Conservation (phyloP, 805 yeast species). For the Yarrowia divulgata region DNA sequence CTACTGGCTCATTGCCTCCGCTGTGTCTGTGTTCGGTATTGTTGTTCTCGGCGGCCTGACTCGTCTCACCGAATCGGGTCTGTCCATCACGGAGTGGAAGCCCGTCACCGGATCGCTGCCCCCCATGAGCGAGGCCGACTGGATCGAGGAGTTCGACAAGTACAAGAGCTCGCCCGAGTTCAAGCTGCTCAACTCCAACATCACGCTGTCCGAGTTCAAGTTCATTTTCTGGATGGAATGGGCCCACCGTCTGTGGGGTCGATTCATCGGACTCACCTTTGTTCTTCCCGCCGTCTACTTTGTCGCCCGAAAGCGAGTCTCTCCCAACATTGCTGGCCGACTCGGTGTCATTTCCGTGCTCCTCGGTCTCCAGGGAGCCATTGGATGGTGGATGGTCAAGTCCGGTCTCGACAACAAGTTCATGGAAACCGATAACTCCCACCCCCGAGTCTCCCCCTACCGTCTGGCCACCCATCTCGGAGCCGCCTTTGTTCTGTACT, state of each 20-base stretch:
- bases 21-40: slow-evolving; percentile 90
- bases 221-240: slow-evolving; percentile 97
- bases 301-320: slow-evolving; percentile 68
- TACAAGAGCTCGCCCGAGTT: slow-evolving; percentile 91
- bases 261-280: slow-evolving; percentile 85
- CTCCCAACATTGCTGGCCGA: slow-evolving; percentile 69
- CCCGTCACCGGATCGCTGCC: slow-evolving; percentile 97
- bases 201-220: slow-evolving; percentile 89
- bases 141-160: slow-evolving; percentile 84
- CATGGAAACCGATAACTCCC: slow-evolving; percentile 78
- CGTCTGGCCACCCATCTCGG: slow-evolving; percentile 93
- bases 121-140: slow-evolving; percentile 77
- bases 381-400: slow-evolving; percentile 99
- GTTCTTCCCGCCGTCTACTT: slow-evolving; percentile 87
- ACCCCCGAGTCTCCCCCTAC: slow-evolving; percentile 97
- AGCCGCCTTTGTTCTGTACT: slow-evolving; percentile 85
- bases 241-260: slow-evolving; percentile 92
- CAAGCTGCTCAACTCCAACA: slow-evolving; percentile 84
- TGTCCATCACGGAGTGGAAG: slow-evolving; percentile 97
- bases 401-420: slow-evolving; percentile 88
- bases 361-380: slow-evolving; percentile 90
- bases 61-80: slow-evolving; percentile 92
- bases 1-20: slow-evolving; percentile 86
- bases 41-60: slow-evolving; percentile 97
- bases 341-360: slow-evolving; percentile 75